Evolutionary conservation across 2,329 filamentous ascomycete genomes (phyloP).

Genomic region (Gnomoniopsis smithogilvyi): DNA sequence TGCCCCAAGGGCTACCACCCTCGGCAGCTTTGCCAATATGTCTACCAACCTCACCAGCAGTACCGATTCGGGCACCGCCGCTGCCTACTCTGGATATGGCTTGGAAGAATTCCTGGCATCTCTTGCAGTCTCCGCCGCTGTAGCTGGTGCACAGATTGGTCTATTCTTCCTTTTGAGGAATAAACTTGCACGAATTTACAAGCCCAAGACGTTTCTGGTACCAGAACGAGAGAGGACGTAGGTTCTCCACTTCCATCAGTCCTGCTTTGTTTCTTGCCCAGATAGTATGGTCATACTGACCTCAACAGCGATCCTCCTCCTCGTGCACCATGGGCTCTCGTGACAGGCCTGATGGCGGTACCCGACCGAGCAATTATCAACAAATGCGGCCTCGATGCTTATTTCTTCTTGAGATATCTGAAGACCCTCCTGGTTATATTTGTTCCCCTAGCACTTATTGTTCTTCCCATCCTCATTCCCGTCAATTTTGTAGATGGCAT

Average conservation of each 20-base stretch:
- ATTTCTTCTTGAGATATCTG: conserved; percentile 91
- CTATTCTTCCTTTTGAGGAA: conserved; percentile 76
- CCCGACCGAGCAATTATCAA: conserved; percentile 81
- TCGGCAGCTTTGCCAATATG: conserved; percentile 8
- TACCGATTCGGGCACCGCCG: conserved; percentile 22
- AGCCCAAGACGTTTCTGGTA: conserved; percentile 82
- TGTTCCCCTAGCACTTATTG: conserved; percentile 71
- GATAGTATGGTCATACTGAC: neutral
- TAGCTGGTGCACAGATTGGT: conserved; percentile 63
- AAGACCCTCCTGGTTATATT: conserved; percentile 83
- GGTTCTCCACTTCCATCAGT: neutral
- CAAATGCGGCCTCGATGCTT: conserved; percentile 93
- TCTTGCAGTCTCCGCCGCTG: conserved; percentile 55
- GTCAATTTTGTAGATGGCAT: conserved; percentile 74
- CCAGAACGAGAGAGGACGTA: conserved; percentile 75
- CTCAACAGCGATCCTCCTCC: conserved; percentile 57
- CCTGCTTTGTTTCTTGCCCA: neutral
- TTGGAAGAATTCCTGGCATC: conserved; percentile 62
- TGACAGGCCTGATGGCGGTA: conserved; percentile 63
- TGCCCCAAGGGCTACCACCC: neutral
- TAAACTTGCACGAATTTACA: conserved; percentile 79
- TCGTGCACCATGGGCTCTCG: conserved; percentile 45
- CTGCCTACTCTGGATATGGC: conserved; percentile 38
- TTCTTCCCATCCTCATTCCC: conserved; percentile 82
- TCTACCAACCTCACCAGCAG: conserved; percentile 7